Conservation (phyloP, 2,329 filamentous ascomycete species). For the Dendryphion nanum region DNA sequence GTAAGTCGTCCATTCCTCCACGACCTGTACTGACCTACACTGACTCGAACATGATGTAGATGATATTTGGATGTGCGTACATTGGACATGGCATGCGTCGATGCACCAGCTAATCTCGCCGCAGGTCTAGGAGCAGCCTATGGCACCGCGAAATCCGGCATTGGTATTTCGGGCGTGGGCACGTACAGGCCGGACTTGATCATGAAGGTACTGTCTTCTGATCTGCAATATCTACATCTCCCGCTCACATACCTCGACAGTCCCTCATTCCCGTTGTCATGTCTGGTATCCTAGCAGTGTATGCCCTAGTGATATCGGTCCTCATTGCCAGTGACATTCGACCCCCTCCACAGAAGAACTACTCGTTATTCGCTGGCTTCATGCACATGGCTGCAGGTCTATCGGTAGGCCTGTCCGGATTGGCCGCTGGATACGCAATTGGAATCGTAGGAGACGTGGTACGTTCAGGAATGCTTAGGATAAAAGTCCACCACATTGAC, state of each 20-base stretch:
- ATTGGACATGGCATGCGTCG: constrained; percentile 3
- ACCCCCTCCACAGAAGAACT: constrained; percentile 65
- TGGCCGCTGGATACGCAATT: constrained; percentile 63
- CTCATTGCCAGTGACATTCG: constrained; percentile 88
- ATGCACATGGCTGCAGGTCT: constrained; percentile 91
- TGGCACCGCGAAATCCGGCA: constrained; percentile 84
- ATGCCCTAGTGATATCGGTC: constrained; percentile 94
- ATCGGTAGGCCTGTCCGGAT: constrained; percentile 59
- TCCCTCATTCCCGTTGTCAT: constrained; percentile 89
- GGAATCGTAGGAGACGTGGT: constrained; percentile 91
- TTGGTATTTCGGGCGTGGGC: constrained; percentile 82
- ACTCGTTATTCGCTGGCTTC: constrained; percentile 88
- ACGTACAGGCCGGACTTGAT: constrained; percentile 84
- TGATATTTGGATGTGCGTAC: constrained; percentile 77
- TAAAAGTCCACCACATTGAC: constrained; percentile 23
- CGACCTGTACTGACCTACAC: constrained; percentile 4
- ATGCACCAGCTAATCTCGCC: constrained; percentile 16
- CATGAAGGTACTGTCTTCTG: constrained; percentile 76
- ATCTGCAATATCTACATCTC: too few species aligned
- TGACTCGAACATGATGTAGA: constrained; percentile 42
- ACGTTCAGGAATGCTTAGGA: constrained; percentile 30
- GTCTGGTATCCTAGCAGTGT: constrained; percentile 98
- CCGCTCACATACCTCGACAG: too few species aligned
- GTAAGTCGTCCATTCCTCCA: constrained; percentile 33
- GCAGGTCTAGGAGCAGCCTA: constrained; percentile 74